Conservation (phyloP, 2,329 filamentous ascomycete species). For the Apiospora sp. region DNA sequence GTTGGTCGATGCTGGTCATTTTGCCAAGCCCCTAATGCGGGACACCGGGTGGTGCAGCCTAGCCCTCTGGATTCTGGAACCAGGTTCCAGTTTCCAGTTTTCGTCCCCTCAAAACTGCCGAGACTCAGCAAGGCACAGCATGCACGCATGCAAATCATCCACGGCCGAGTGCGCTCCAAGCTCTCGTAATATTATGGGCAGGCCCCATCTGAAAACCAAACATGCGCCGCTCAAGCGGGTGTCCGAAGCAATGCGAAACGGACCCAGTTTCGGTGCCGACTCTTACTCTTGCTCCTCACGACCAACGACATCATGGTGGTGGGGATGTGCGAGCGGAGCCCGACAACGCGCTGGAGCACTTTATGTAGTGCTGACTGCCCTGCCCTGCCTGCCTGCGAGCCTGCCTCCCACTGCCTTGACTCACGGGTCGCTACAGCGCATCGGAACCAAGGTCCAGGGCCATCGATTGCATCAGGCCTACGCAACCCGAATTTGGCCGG, state of each 20-base stretch:
- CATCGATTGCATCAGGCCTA: not conserved
- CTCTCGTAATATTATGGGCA: not conserved
- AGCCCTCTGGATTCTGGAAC: too few relatives aligned
- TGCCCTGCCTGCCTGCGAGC: too few relatives aligned
- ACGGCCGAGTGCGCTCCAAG: not conserved
- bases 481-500: not conserved
- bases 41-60: not conserved
- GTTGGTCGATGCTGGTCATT: not conserved
- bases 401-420: not conserved
- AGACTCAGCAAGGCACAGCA: not conserved
- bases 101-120: not conserved
- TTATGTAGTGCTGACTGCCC: too few relatives aligned
- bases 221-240: not conserved
- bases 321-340: conserved; percentile 7
- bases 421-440: not conserved
- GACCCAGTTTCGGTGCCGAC: not conserved
- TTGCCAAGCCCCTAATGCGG: conserved; percentile 12
- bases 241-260: not conserved
- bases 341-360: conserved; percentile 13
- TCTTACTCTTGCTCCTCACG: too few relatives aligned
- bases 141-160: not conserved
- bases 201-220: not conserved
- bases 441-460: not conserved
- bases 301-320: not conserved
- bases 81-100: not conserved